Conservation (phyloP, 352 stramenopile genomes). For the Phytophthora syringae region DNA sequence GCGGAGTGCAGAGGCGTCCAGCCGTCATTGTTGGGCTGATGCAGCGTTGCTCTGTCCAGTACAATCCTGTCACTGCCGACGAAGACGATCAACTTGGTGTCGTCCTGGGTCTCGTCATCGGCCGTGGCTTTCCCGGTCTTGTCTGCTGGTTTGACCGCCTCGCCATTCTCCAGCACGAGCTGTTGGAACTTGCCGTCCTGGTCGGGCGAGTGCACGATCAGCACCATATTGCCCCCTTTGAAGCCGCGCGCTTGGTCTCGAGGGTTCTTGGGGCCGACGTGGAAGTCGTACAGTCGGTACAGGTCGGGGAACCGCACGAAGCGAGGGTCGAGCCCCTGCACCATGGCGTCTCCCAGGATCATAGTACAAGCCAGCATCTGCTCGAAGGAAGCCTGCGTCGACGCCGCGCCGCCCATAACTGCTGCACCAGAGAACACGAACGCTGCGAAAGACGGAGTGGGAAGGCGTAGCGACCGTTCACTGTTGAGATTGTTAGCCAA, state of each 20-base stretch:
- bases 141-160: slow-evolving; percentile 7
- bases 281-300: slow-evolving; percentile 85
- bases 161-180: slow-evolving; percentile 39
- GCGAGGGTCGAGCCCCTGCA: slow-evolving; percentile 77
- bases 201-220: slow-evolving; percentile 66
- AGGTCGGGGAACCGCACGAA: slow-evolving; percentile 84
- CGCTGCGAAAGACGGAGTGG: slow-evolving; percentile 9
- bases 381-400: slow-evolving; percentile 73
- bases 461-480: slow-evolving; percentile 25
- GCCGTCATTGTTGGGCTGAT: slow-evolving; percentile 77
- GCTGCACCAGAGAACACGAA: too few species aligned
- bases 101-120: slow-evolving; percentile 29
- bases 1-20: slow-evolving; percentile 81
- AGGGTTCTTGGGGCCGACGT: slow-evolving; percentile 69
- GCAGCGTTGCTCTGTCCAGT: slow-evolving; percentile 67
- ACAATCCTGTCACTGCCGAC: slow-evolving; percentile 77
- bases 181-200: slow-evolving; percentile 59
- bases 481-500: slow-evolving; percentile 20
- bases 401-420: slow-evolving; percentile 78
- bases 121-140: slow-evolving; percentile 19
- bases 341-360: slow-evolving; percentile 84
- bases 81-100: slow-evolving; percentile 66
- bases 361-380: slow-evolving; percentile 89
- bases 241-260: slow-evolving; percentile 44
- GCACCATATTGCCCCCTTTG: slow-evolving; percentile 66